Evolutionary conservation across 495 filamentous ascomycete species (phyloP).

Genomic region (Friedmanniomyces simplex): DNA sequence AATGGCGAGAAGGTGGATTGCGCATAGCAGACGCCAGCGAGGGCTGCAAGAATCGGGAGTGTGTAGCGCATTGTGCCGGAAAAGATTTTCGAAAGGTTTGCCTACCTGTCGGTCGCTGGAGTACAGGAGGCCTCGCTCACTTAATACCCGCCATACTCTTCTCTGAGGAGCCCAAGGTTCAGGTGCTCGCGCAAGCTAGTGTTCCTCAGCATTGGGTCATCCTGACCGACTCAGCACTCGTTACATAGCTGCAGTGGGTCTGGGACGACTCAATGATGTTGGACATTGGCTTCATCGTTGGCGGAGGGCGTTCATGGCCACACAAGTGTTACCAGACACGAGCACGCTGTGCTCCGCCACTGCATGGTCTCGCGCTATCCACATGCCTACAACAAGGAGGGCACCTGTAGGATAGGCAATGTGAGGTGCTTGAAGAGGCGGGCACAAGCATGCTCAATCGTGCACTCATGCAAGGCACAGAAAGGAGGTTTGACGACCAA

Average conservation of each 20-base stretch:
- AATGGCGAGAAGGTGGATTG: constrained; percentile 44
- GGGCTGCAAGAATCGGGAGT: not conserved
- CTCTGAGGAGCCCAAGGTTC: not conserved
- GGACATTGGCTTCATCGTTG: not conserved
- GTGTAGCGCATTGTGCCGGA: not conserved
- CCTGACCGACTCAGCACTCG: not conserved
- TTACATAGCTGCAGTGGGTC: not conserved
- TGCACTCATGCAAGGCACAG: not conserved
- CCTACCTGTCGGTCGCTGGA: not conserved
- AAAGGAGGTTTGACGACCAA: too few relatives aligned
- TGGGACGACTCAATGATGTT: not conserved
- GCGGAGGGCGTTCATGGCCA: not conserved
- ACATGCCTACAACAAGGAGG: too few relatives aligned
- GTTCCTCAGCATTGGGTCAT: not conserved
- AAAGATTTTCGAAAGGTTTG: not conserved
- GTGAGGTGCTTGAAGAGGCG: not conserved
- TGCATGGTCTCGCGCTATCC: not conserved
- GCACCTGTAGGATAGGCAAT: not conserved
- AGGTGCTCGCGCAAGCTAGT: not conserved
- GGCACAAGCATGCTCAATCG: not conserved
- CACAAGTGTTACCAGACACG: not conserved
- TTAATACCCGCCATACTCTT: too few relatives aligned
- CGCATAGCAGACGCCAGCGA: not conserved
- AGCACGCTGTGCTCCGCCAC: not conserved
- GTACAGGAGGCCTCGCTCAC: too few relatives aligned